Evolutionary conservation across 2,329 filamentous ascomycete genomes (phyloP), one percentile per base, ranked within the genome.

Genomic region (Trichophyton schoenleinii): DNA sequence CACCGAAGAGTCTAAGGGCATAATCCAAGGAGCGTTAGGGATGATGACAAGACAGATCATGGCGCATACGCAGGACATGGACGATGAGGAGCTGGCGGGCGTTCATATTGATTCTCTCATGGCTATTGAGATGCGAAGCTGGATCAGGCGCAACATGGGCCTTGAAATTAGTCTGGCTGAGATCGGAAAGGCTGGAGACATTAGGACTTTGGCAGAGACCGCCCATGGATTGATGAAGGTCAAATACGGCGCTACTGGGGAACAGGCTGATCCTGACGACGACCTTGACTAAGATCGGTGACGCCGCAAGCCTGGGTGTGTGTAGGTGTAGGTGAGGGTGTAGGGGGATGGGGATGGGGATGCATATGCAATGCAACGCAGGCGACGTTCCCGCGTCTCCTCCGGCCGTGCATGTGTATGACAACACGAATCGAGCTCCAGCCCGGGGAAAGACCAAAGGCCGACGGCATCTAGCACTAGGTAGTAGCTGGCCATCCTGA

Each of bases 51-150:
- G 55, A 58, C 38, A 62, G 57, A 57, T 48, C 59, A 38, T 59
- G 59, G 11, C 20, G 20, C 34, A 57, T 52, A 31, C 18, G 31
- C 55, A 58, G 36, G 60, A 57, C 46, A 7, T 60, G 60, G 28
- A 57, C 42, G 55, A 60, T 36, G 58, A 49, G 11, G 57, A 59
- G 2, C 52, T 64, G 3, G 55, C 61, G 8, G 57, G 64, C n/a
- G 57, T 65, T 15, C 61, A 63, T 11, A 60, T 64, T 57, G 66
- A 67, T 57, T 67, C 66, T n/a, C 58, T 67, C 7, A 63, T 65
- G 6, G 64, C 63, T 11, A 60, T 67, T n/a, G 63, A 67, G 34
- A 61, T 67, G 31, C 57, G 63, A 20, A 61, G 58, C 52, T 66
- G 65, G 65, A 46, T 63, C 22, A 52, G 53, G 15, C 44, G 55